Base-by-base conservation (phyloP, 2,329 filamentous ascomycete species). In the Ophiognomonia clavigignenti-juglandacearum region DNA sequence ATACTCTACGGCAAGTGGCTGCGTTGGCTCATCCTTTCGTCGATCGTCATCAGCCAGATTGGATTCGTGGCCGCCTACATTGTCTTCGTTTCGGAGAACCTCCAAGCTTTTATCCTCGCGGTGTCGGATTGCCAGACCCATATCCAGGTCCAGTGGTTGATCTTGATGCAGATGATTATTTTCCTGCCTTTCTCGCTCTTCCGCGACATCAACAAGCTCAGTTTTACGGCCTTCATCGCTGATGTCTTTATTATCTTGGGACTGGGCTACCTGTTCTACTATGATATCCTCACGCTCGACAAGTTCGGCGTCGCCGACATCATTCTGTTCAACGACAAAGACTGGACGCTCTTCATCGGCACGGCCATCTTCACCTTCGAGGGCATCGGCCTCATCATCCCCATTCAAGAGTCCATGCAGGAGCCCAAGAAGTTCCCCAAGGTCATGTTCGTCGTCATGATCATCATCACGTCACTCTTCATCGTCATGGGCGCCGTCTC, bases 311-410 rank as follows among this genome's bases (percentile, higher is more conserved):
- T 96, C 20, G 78, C 89, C 5, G 93, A 98, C 63, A 91, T 97
- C 60, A 80, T 86, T 56, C 77, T 86, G 60, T 97, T 98, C 76
- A 98, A 98, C 71, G 68, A 85, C 34, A 82, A 86, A 51, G 85
- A 90, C 64, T 98, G 95, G 93, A 96, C 93, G 0, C 77, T 98
- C 4, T 97, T 98, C 65, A 98, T 98, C 58, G 95, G 93, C 52
- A 98, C 95, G 0, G 93, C 95, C 23, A 97, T 98, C 63, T 98
- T 98, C 70, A 97, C 93, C 0, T 98, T 97, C 61, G 93, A 98
- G 64, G 93, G 93, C 23, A 95, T 98, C 52, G 95, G 93, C 11
- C 80, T 98, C 40, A 95, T 98, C 65, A 96, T 98, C 53, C 93
- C 95, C 0, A 96, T 98, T 51, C 95, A 98, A 67, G 91, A 95